Evolutionary conservation across 2,329 filamentous ascomycete species (phyloP), one percentile per base, ranked within the genome.

Genomic region (Nemania bipapillata): DNA sequence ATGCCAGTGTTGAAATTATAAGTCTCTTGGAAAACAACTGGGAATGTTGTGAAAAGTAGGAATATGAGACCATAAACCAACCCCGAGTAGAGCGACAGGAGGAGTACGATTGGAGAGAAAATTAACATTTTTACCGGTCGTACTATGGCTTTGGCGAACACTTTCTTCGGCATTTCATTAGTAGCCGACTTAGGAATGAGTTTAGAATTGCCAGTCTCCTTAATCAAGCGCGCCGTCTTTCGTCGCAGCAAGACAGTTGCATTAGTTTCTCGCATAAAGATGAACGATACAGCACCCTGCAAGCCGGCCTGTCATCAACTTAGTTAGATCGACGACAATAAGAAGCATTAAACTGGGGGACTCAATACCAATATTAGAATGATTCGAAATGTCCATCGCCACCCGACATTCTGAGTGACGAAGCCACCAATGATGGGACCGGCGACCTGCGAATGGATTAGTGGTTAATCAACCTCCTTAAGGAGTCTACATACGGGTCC

Each of bases 371-470:
- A 54, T 49, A 81, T 81, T 3, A 75, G 67, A 24, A 81, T 71
- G 24, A 82, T 69, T 74, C 80, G 78, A 62, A 80, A 81, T 1
- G 74, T 78, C 85, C 85, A 87, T 26, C 85, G 81, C 86, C 85
- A 87, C 6, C 83, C 81, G 17, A 78, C 71, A 22, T 66, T 64
- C 64, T 78, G 61, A 9, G 74, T 73, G 0, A 79, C 71, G 53
- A 79, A 81, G 4, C 79, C 78, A 47, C 79, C 79, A 28, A 83
- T 66, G 11, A 66, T 61, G 20, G 63, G 63, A 1, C 63, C 63
- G 1, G 11, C 57, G 3, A 66, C 63, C 63, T 66, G n/a, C n/a
- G 3, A 24, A 9, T 9, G 45, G 20, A 32, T 66, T 35, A 66
- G 57, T 17, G 6, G 52, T 35, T 1, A 15, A 20, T 5, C 32